Percentiles rank a stretch among this genome's conserved stretches.
These are phyloP conservation scores for Oemleria cerasiformis DNA, from an alignment of 306 rosid species.

Conservation along the genomic window DNA sequence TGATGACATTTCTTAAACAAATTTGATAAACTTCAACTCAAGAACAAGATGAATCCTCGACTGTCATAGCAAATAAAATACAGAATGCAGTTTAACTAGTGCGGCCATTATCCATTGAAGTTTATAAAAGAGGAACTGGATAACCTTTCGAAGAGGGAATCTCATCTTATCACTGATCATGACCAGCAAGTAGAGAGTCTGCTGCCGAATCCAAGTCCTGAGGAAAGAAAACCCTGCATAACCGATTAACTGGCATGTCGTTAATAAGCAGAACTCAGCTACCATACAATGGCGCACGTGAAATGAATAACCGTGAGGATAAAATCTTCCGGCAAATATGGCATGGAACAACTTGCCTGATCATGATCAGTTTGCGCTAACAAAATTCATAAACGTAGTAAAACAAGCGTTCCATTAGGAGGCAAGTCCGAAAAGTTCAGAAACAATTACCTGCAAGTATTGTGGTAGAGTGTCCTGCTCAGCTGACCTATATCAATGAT, in stretches of 20 bases:
- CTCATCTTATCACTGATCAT: slow-evolving; percentile 19
- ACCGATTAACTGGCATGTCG: background rate
- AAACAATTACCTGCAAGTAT: slow-evolving; percentile 73
- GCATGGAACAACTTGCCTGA: background rate
- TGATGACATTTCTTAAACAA: background rate
- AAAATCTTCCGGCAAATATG: background rate
- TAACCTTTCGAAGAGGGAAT: slow-evolving; percentile 6
- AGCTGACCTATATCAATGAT: slow-evolving; percentile 54
- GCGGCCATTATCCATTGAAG: slow-evolving; percentile 6
- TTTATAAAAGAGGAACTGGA: slow-evolving; percentile 11
- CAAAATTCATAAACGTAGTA: background rate
- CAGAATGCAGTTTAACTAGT: background rate
- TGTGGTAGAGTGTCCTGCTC: slow-evolving; percentile 70
- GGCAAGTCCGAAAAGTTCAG: slow-evolving; percentile 6
- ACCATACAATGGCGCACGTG: background rate
- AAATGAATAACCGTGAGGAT: background rate
- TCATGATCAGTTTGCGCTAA: background rate
- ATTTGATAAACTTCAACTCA: background rate
- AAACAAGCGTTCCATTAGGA: background rate
- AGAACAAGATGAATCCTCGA: background rate
- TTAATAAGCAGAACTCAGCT: slow-evolving; percentile 6
- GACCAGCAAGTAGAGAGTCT: slow-evolving; percentile 58
- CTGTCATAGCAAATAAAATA: slow-evolving; percentile 6
- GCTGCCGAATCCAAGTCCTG: slow-evolving; percentile 87
- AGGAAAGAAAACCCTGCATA: slow-evolving; percentile 87